phyloP scores from a whole-genome alignment of 805 yeast species.

The Ogataea paraovalis region DNA sequence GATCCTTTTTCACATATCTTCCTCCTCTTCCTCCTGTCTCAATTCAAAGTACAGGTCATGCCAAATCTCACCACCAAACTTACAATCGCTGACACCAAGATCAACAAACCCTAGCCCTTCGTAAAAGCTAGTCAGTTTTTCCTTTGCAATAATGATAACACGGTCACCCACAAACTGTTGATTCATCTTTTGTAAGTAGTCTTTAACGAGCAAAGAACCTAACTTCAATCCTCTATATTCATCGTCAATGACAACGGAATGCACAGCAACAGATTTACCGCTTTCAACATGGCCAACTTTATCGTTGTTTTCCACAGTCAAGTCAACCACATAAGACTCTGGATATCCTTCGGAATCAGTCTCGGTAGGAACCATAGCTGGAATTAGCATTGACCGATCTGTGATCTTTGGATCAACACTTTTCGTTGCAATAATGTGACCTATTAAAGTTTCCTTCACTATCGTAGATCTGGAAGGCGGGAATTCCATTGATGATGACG shows the following conservation, averaged over 20 bases:
- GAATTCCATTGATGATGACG: conserved; percentile 7
- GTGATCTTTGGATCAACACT: conserved; percentile 45
- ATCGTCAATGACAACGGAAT: conserved; percentile 74
- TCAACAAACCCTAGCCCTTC: conserved; percentile 75
- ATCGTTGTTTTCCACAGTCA: conserved; percentile 16
- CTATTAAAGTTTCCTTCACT: conserved; percentile 63
- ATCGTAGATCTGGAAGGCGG: conserved; percentile 48
- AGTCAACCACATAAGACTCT: conserved; percentile 7
- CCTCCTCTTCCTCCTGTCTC: conserved; percentile 42
- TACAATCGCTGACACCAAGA: conserved; percentile 58
- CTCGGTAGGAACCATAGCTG: conserved; percentile 30
- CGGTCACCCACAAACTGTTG: conserved; percentile 83
- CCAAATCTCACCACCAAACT: conserved; percentile 59
- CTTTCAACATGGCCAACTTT: conserved; percentile 67
- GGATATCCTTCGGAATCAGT: not conserved
- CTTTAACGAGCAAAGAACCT: conserved; percentile 80
- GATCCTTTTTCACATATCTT: conserved; percentile 25
- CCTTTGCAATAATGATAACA: conserved; percentile 70
- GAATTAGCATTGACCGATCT: conserved; percentile 57
- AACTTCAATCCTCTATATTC: conserved; percentile 76
- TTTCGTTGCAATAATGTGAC: conserved; percentile 79
- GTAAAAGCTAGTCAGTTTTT: conserved; percentile 68
- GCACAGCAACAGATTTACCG: conserved; percentile 73
- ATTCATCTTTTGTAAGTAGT: conserved; percentile 83
- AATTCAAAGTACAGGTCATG: conserved; percentile 45